phyloP scores from a whole-genome alignment of 352 stramenopile genomes.

The Pythium dissimile region DNA sequence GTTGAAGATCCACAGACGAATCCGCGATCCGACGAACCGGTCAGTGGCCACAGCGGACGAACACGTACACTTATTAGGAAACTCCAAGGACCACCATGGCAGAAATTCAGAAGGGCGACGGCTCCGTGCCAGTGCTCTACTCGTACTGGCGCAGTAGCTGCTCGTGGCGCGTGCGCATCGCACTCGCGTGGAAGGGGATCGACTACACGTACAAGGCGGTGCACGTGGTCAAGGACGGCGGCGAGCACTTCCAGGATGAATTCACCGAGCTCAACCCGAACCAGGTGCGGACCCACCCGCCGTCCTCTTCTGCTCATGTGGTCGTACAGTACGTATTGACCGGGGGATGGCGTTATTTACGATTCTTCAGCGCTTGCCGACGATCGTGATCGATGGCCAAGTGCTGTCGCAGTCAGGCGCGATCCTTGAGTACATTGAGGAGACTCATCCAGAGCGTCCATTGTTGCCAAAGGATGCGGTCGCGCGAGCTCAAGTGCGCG shows the following conservation, averaged over 20 bases:
- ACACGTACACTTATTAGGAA: too few species aligned
- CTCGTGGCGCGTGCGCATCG: constrained; percentile 89
- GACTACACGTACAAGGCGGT: constrained; percentile 76
- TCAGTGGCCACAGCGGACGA: not conserved
- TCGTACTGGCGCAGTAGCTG: constrained; percentile 88
- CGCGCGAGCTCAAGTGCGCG: constrained; percentile 70
- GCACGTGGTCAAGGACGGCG: constrained; percentile 56
- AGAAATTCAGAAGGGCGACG: too few species aligned
- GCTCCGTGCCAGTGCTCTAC: constrained; percentile 49
- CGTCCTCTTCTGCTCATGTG: too few species aligned
- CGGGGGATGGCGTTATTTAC: constrained; percentile 20
- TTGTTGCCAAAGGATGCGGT: constrained; percentile 75
- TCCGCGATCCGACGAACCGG: too few species aligned
- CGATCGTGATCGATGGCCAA: constrained; percentile 74
- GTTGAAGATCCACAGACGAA: constrained; percentile 6
- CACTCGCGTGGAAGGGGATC: constrained; percentile 84
- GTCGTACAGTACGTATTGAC: not conserved
- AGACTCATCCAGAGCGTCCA: constrained; percentile 59
- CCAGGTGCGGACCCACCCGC: too few species aligned
- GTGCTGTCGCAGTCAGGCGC: constrained; percentile 81
- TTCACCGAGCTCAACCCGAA: constrained; percentile 71
- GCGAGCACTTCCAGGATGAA: constrained; percentile 49
- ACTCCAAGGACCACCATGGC: too few species aligned
- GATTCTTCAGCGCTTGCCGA: constrained; percentile 50
- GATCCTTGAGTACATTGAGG: constrained; percentile 94